These are phyloP conservation scores for Priceomyces haplophilus DNA, from an alignment of 805 yeast species.

Conservation along the genomic window DNA sequence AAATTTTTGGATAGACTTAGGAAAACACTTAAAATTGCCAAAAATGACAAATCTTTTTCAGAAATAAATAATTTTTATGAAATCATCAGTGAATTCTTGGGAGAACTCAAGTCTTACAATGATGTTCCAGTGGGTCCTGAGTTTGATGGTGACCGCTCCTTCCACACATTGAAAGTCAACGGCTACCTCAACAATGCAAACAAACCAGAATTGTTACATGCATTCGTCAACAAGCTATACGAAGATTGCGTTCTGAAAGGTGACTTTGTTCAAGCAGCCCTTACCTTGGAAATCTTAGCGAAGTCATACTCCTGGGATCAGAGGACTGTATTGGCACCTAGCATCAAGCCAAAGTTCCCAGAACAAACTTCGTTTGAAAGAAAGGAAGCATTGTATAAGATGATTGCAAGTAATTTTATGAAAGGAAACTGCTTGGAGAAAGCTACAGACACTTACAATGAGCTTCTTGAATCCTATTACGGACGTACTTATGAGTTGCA, in stretches of 20 bases:
- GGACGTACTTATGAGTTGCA: conserved; percentile 69
- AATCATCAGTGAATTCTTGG: conserved; percentile 59
- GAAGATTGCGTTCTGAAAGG: conserved; percentile 57
- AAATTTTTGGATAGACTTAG: conserved; percentile 51
- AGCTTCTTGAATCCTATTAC: conserved; percentile 71
- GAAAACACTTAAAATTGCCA: conserved; percentile 50
- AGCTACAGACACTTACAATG: conserved; percentile 76
- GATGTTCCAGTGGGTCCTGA: conserved; percentile 78
- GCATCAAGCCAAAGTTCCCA: conserved; percentile 70
- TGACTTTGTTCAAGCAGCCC: conserved; percentile 78
- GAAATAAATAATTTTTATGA: conserved; percentile 50
- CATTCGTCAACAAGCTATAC: conserved; percentile 73
- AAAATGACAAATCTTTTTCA: conserved; percentile 60
- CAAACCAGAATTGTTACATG: conserved; percentile 74
- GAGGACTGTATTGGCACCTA: conserved; percentile 51
- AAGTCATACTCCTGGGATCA: conserved; percentile 74
- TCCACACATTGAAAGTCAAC: conserved; percentile 71
- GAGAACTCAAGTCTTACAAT: conserved; percentile 61
- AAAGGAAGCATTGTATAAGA: conserved; percentile 66
- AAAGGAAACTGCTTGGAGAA: conserved; percentile 74
- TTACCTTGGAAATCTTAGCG: conserved; percentile 74
- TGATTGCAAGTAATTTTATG: conserved; percentile 66
- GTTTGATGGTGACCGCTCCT: conserved; percentile 82
- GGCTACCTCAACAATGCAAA: conserved; percentile 74
- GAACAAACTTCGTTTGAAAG: conserved; percentile 77